Percentiles rank a stretch among this genome's conserved stretches.
Evolutionary conservation across 805 yeast genomes (phyloP).

Genomic region (Metschnikowia kunwiensis): DNA sequence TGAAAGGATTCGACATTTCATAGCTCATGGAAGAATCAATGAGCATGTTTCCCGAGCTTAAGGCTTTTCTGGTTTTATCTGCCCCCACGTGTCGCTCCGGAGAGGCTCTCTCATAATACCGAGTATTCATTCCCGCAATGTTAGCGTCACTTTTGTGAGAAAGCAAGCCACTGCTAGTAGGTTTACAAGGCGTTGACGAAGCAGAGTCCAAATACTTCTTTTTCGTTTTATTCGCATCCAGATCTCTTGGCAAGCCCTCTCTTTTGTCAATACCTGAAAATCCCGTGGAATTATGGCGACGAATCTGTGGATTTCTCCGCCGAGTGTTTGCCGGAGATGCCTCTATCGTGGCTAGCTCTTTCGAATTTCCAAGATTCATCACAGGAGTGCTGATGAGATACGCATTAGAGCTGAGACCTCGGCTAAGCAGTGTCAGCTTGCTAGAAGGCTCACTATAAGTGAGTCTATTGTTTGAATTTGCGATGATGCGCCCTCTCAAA

Average conservation of each 20-base stretch:
- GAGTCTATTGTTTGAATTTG: constrained; percentile 23
- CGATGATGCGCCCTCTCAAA: constrained; percentile 59
- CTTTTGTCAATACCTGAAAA: constrained; percentile 7
- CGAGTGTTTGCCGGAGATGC: background rate
- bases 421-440: constrained; percentile 4
- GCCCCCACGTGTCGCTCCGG: constrained; percentile 2
- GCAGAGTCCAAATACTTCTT: constrained; percentile 5
- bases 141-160: constrained; percentile 12
- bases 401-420: constrained; percentile 12
- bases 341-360: background rate
- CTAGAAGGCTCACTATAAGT: constrained; percentile 8
- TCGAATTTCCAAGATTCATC: constrained; percentile 5
- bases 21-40: constrained; percentile 1
- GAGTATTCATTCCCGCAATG: constrained; percentile 5
- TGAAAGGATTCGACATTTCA: constrained; percentile 5
- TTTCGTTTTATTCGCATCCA: constrained; percentile 1
- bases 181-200: constrained; percentile 7
- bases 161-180: constrained; percentile 4
- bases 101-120: constrained; percentile 5
- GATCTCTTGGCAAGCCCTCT: constrained; percentile 2
- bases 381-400: constrained; percentile 17
- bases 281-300: constrained; percentile 16
- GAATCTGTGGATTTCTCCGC: constrained; percentile 8
- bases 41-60: constrained; percentile 7
- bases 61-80: constrained; percentile 6